Percentiles rank a stretch among this genome's conserved stretches.
These are phyloP conservation scores for Cyberlindnera xishuangbannaensis DNA, from an alignment of 805 yeast genomes.

Conservation along the genomic window DNA sequence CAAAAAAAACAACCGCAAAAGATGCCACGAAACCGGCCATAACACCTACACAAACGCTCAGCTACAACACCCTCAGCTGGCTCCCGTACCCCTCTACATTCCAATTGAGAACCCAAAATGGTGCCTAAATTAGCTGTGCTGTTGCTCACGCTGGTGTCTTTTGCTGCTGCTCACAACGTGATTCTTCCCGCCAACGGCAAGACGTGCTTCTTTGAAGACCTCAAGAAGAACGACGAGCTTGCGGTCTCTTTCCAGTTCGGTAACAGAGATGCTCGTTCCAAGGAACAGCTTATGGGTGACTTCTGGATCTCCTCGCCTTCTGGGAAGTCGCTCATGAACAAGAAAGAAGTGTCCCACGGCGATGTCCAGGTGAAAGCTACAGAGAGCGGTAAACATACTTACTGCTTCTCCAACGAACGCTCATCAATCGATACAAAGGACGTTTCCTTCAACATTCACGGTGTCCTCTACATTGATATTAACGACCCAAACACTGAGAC, in stretches of 20 bases:
- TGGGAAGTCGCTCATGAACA: conserved; percentile 45
- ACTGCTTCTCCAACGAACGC: conserved; percentile 89
- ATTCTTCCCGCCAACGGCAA: conserved; percentile 77
- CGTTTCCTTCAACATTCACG: conserved; percentile 92
- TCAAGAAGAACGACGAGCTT: conserved; percentile 79
- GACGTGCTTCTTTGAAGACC: conserved; percentile 80
- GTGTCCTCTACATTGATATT: conserved; percentile 79
- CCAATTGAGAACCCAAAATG: too few relatives aligned
- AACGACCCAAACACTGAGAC: conserved; percentile 72
- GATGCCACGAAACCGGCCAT: too few relatives aligned
- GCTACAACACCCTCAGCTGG: too few relatives aligned
- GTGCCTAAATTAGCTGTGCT: too few relatives aligned
- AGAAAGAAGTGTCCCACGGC: conserved; percentile 68
- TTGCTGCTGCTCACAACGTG: conserved; percentile 84
- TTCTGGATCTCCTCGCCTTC: conserved; percentile 36
- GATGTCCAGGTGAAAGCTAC: conserved; percentile 65
- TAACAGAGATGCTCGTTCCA: conserved; percentile 70
- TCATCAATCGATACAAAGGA: conserved; percentile 71
- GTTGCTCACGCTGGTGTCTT: too few relatives aligned
- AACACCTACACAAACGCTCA: too few relatives aligned
- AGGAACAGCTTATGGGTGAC: conserved; percentile 61
- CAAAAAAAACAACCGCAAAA: too few relatives aligned
- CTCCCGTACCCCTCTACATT: too few relatives aligned
- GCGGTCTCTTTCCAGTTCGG: conserved; percentile 92
- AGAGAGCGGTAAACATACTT: conserved; percentile 67